A percentile compares a stretch with the other conserved stretches of the same genome.
phyloP scores from a whole-genome alignment of 1,284 basidiomycete genomes.

The Ustilago crameri region DNA sequence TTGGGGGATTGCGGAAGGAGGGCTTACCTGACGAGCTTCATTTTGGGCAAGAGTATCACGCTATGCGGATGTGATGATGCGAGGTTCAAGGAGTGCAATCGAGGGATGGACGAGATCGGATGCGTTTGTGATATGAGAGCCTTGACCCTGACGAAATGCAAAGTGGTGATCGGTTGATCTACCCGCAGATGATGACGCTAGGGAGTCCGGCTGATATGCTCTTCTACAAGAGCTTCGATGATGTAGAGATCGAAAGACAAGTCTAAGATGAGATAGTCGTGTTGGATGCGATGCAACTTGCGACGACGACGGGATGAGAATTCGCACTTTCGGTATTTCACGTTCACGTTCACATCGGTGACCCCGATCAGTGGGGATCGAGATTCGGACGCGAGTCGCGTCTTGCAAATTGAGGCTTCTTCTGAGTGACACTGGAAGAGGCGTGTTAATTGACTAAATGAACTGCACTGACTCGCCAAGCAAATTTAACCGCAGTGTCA shows the following conservation, averaged over 20 bases:
- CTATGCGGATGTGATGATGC: neutral
- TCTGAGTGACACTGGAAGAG: neutral
- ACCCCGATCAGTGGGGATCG: neutral
- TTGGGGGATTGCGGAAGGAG: neutral
- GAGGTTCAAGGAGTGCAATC: neutral
- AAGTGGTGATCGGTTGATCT: neutral
- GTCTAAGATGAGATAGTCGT: no score
- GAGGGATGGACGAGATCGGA: neutral
- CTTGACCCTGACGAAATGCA: slow-evolving; percentile 41
- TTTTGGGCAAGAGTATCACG: slow-evolving; percentile 29
- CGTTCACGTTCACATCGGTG: no score
- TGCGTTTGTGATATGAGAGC: slow-evolving; percentile 6
- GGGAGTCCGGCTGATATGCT: slow-evolving; percentile 40
- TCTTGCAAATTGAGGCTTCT: neutral
- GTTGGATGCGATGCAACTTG: no score
- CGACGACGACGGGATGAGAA: neutral
- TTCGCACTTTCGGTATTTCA: slow-evolving; percentile 1
- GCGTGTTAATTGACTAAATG: neutral
- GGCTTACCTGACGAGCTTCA: slow-evolving; percentile 67
- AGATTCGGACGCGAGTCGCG: slow-evolving; percentile 29
- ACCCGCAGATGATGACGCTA: slow-evolving; percentile 1
- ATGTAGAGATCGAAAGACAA: neutral
- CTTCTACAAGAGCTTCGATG: neutral
- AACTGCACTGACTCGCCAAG: no score
- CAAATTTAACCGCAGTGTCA: no score